Conservation (phyloP, 495 filamentous ascomycete species). For the Aspergillus asperescens region DNA sequence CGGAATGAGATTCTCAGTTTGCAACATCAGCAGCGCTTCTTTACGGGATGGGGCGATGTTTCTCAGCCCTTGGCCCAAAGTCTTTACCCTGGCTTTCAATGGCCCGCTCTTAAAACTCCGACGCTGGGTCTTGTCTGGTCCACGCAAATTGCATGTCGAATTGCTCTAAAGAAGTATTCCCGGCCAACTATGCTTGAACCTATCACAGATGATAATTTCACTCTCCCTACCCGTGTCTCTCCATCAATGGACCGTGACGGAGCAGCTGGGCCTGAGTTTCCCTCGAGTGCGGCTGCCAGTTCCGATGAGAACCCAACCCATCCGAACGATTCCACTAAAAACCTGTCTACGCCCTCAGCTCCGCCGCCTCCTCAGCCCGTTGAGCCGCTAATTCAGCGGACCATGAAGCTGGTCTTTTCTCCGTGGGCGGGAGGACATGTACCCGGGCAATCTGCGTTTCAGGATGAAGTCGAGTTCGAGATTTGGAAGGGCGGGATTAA, state of each 20-base stretch:
- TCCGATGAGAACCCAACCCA: background rate
- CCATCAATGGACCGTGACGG: background rate
- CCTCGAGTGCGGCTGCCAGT: background rate
- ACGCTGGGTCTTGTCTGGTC: conserved; percentile 85
- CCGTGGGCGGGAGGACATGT: conserved; percentile 46
- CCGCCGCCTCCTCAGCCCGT: background rate
- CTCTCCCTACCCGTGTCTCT: background rate
- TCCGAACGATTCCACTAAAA: background rate
- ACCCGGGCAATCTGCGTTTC: background rate
- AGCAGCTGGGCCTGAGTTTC: background rate
- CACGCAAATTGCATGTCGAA: conserved; percentile 74
- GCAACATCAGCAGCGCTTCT: conserved; percentile 86
- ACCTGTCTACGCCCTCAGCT: background rate
- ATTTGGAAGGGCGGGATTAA: conserved; percentile 47
- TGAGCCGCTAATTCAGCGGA: conserved; percentile 42
- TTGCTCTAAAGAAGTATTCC: conserved; percentile 66
- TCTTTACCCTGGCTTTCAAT: conserved; percentile 6
- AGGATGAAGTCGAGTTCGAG: conserved; percentile 43
- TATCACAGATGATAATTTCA: background rate
- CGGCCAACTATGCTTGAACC: background rate
- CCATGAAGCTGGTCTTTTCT: conserved; percentile 77
- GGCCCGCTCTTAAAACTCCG: conserved; percentile 63
- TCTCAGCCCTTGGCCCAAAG: background rate
- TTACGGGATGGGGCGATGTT: conserved; percentile 86
- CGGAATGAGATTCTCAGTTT: conserved; percentile 56